Conservation (phyloP, 208 protist genomes). For the Crithidia sp. region DNA sequence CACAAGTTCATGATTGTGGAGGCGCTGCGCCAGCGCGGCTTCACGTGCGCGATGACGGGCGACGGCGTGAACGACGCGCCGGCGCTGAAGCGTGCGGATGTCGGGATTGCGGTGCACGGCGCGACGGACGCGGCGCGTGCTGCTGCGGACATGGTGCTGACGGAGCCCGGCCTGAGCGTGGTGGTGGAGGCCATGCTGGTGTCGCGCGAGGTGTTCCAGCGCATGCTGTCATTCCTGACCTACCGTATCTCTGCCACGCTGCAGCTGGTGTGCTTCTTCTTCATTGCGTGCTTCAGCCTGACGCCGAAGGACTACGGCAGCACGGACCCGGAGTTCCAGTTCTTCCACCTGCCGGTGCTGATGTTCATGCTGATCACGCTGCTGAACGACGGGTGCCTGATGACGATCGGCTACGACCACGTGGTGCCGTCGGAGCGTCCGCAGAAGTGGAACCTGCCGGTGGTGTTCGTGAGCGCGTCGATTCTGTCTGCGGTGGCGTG, state of each 20-base stretch:
- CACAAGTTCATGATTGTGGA: constrained; percentile 96
- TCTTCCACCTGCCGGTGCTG: constrained; percentile 88
- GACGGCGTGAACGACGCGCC: constrained; percentile 98
- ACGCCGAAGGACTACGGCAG: constrained; percentile 70
- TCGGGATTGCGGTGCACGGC: constrained; percentile 95
- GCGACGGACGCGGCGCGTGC: constrained; percentile 93
- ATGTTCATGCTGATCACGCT: constrained; percentile 94
- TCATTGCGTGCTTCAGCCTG: constrained; percentile 82
- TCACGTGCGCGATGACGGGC: constrained; percentile 96
- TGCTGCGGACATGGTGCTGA: constrained; percentile 96
- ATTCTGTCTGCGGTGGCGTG: constrained; percentile 71
- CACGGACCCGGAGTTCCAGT: constrained; percentile 64
- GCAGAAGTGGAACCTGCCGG: constrained; percentile 73
- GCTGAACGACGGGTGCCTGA: constrained; percentile 80
- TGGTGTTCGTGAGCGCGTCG: constrained; percentile 62
- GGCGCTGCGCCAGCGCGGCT: constrained; percentile 85
- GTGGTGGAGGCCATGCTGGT: constrained; percentile 94
- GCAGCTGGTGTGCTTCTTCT: constrained; percentile 87
- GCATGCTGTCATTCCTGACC: constrained; percentile 91
- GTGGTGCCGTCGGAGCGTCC: constrained; percentile 57
- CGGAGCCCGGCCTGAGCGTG: constrained; percentile 90
- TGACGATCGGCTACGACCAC: constrained; percentile 80
- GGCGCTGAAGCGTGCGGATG: constrained; percentile 95
- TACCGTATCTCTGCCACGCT: constrained; percentile 85
- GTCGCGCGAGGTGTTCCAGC: constrained; percentile 94